phyloP scores from a whole-genome alignment of 495 filamentous ascomycete genomes.

The Hypoxylon perforatum region DNA sequence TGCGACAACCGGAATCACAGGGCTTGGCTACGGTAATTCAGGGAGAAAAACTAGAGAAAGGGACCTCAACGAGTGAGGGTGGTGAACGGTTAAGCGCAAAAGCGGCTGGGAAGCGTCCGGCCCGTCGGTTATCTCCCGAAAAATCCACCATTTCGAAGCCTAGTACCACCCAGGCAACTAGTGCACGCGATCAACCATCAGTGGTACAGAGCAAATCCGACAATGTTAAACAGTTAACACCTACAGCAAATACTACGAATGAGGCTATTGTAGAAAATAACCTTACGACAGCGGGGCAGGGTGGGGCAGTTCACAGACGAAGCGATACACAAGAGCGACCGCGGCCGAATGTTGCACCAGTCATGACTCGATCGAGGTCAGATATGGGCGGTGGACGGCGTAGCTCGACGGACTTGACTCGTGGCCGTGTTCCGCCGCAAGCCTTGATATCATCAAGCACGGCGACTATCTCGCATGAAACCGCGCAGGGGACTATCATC shows the following conservation, averaged over 20 bases:
- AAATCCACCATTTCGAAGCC: conserved; percentile 24
- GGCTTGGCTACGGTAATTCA: conserved; percentile 20
- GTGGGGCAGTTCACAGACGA: conserved; percentile 29
- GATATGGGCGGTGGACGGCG: conserved; percentile 37
- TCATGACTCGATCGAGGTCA: conserved; percentile 48
- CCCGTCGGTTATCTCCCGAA: conserved; percentile 12
- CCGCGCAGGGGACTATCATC: conserved; percentile 50
- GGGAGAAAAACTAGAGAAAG: conserved; percentile 27
- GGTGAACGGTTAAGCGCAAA: conserved; percentile 45
- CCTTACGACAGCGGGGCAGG: conserved; percentile 17
- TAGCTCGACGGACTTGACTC: conserved; percentile 38
- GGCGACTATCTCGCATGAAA: conserved; percentile 47
- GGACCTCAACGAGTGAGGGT: conserved; percentile 4
- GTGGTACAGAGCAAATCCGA: conserved; percentile 1
- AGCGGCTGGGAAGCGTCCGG: conserved; percentile 53
- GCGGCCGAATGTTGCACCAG: conserved; percentile 25
- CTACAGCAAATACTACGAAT: conserved; percentile 14
- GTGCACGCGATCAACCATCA: neutral
- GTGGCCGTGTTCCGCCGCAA: conserved; percentile 31
- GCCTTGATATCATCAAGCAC: conserved; percentile 46
- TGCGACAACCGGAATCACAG: conserved; percentile 37
- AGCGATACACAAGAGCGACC: conserved; percentile 36
- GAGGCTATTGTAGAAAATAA: conserved; percentile 11
- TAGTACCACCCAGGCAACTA: conserved; percentile 25
- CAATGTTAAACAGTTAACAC: conserved; percentile 6